A percentile compares a stretch with the other conserved stretches of the same genome.
phyloP scores from a whole-genome alignment of 2,329 filamentous ascomycete species.

The Emericellopsis atlantica region DNA sequence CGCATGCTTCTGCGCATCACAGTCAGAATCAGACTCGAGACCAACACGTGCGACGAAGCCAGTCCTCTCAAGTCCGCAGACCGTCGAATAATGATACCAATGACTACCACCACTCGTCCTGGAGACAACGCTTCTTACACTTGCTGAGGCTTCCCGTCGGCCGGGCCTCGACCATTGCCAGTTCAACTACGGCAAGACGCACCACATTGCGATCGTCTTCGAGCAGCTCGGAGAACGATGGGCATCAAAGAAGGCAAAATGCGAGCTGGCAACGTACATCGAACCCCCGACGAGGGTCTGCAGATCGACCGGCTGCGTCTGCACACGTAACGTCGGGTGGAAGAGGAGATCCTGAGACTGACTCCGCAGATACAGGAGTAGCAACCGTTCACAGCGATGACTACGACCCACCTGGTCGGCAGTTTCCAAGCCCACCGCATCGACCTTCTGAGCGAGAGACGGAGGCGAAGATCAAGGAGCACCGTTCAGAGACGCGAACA shows the following conservation, averaged over 20 bases:
- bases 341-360: slow-evolving; percentile 1
- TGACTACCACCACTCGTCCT: slow-evolving; percentile 2
- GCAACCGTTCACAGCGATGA: slow-evolving; percentile 25
- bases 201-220: not conserved
- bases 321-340: not conserved
- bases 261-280: not conserved
- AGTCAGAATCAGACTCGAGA: not conserved
- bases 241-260: too few species aligned
- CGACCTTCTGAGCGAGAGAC: too few species aligned
- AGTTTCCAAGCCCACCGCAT: too few species aligned
- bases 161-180: slow-evolving; percentile 19
- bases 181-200: not conserved
- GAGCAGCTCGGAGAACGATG: not conserved
- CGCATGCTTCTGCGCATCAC: too few species aligned
- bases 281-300: not conserved
- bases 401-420: slow-evolving; percentile 8
- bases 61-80: not conserved
- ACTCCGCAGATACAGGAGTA: slow-evolving; percentile 13
- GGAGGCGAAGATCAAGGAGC: too few species aligned
- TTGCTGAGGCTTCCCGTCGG: slow-evolving; percentile 16
- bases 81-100: not conserved
- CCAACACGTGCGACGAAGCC: not conserved
- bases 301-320: not conserved
- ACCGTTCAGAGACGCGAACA: too few species aligned
- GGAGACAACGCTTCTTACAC: slow-evolving; percentile 13